A percentile compares a stretch with the other conserved stretches of the same genome.
These are phyloP conservation scores for Stephania yunnanensis DNA, from an alignment of 164 flowering plant species.

Conservation along the genomic window DNA sequence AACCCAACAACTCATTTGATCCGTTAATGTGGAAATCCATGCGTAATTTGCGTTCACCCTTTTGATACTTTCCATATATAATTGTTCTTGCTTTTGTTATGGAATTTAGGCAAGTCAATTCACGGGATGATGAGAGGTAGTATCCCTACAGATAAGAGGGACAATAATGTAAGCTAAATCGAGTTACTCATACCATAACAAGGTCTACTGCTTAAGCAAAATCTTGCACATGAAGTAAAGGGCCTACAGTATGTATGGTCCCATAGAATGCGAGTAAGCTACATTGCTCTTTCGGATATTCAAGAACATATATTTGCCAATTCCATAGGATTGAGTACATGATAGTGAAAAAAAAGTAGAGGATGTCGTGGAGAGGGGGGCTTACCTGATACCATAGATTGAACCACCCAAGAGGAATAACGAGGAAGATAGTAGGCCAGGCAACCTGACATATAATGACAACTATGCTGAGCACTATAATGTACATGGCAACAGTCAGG, in stretches of 20 bases:
- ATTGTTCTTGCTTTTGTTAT: conserved; percentile 66
- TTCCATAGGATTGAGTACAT: background rate
- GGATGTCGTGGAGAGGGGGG: too few relatives aligned
- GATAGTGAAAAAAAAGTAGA: background rate
- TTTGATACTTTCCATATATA: conserved; percentile 55
- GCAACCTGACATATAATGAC: conserved; percentile 73
- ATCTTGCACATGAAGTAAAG: background rate
- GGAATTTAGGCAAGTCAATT: conserved; percentile 78
- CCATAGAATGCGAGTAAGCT: background rate
- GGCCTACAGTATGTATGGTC: background rate
- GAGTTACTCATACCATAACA: background rate
- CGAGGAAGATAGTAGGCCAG: conserved; percentile 73
- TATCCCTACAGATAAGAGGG: conserved; percentile 48
- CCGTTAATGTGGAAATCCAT: conserved; percentile 91
- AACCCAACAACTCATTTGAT: conserved; percentile 91
- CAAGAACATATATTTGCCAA: background rate
- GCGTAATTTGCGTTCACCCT: conserved; percentile 66
- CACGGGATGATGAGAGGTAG: conserved; percentile 76
- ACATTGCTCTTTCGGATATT: background rate
- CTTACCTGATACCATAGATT: conserved; percentile 82
- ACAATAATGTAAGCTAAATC: background rate
- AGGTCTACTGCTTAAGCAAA: background rate
- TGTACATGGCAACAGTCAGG: conserved; percentile 51
- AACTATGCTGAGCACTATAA: conserved; percentile 59
- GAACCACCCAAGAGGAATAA: conserved; percentile 70